Conservation (phyloP, 2,329 filamentous ascomycete species). For the Clonostachys rosea region DNA sequence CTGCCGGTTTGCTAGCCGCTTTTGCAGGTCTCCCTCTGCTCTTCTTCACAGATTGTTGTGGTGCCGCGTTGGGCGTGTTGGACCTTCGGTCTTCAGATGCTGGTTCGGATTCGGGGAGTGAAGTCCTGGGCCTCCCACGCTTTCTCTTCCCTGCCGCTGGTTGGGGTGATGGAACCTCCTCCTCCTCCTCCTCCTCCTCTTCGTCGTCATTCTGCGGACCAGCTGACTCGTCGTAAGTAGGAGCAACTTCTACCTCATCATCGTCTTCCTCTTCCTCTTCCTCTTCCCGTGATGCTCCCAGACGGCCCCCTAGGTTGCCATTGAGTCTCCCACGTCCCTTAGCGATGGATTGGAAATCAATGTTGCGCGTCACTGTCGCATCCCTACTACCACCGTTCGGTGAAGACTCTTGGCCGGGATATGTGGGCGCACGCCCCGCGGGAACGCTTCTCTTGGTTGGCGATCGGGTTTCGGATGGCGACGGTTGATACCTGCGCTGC, state of each 20-base stretch:
- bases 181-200: slow-evolving; percentile 5
- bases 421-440: slow-evolving; percentile 55
- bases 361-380: slow-evolving; percentile 42
- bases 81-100: too few relatives aligned
- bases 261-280: slow-evolving; percentile 11
- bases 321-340: slow-evolving; percentile 7
- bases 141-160: neutral
- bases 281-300: slow-evolving; percentile 18
- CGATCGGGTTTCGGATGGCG: slow-evolving; percentile 46
- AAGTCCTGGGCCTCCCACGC: slow-evolving; percentile 1
- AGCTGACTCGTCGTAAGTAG: slow-evolving; percentile 3
- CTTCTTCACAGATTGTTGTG: slow-evolving; percentile 5
- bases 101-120: neutral
- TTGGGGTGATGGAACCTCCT: neutral
- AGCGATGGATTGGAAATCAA: slow-evolving; percentile 41
- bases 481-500: slow-evolving; percentile 42
- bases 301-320: slow-evolving; percentile 9
- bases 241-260: slow-evolving; percentile 5
- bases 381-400: slow-evolving; percentile 31
- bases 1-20: slow-evolving; percentile 1
- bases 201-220: slow-evolving; percentile 9
- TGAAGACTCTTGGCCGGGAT: slow-evolving; percentile 36
- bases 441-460: slow-evolving; percentile 58
- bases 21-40: slow-evolving; percentile 7
- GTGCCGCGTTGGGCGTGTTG: neutral